Conservation (phyloP, 2,329 filamentous ascomycete genomes). For the Aspergillus texensis region DNA sequence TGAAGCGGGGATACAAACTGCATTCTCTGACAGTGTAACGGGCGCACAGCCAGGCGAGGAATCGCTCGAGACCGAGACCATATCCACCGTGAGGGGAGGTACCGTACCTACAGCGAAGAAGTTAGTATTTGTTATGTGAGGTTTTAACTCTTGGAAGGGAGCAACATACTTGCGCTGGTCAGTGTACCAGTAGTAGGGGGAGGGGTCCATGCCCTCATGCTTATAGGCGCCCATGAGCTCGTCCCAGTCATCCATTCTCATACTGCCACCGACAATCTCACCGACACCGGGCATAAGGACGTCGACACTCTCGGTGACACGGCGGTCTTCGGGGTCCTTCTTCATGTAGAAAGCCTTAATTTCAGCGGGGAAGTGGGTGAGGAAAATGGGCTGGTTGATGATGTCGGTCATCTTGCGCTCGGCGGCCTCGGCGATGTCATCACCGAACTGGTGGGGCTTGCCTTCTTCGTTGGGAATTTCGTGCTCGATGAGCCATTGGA, state of each 20-base stretch:
- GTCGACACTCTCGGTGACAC: slow-evolving; percentile 93
- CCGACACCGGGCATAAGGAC: slow-evolving; percentile 88
- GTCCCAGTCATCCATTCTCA: slow-evolving; percentile 92
- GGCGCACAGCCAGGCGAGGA: slow-evolving; percentile 68
- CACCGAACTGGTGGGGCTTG: slow-evolving; percentile 85
- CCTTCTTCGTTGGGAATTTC: slow-evolving; percentile 93
- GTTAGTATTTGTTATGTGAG: slow-evolving; percentile 9
- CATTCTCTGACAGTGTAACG: slow-evolving; percentile 66
- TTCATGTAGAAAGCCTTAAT: slow-evolving; percentile 99
- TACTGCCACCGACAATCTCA: slow-evolving; percentile 93
- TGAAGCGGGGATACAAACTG: slow-evolving; percentile 55
- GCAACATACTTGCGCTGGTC: slow-evolving; percentile 85
- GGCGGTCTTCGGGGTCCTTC: slow-evolving; percentile 73
- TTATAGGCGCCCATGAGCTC: slow-evolving; percentile 88
- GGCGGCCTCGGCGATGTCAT: slow-evolving; percentile 96
- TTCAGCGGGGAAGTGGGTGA: slow-evolving; percentile 94
- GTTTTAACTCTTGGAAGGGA: not conserved
- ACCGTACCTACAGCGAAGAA: slow-evolving; percentile 66
- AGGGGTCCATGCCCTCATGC: slow-evolving; percentile 80
- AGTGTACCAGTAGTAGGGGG: slow-evolving; percentile 97
- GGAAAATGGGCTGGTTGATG: slow-evolving; percentile 92
- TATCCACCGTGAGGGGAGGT: slow-evolving; percentile 91
- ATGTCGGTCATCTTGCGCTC: slow-evolving; percentile 96
- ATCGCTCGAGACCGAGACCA: slow-evolving; percentile 86
- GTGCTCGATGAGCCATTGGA: slow-evolving; percentile 88